Conservation (phyloP, 2,329 filamentous ascomycete genomes). For the Botrytis porri region DNA sequence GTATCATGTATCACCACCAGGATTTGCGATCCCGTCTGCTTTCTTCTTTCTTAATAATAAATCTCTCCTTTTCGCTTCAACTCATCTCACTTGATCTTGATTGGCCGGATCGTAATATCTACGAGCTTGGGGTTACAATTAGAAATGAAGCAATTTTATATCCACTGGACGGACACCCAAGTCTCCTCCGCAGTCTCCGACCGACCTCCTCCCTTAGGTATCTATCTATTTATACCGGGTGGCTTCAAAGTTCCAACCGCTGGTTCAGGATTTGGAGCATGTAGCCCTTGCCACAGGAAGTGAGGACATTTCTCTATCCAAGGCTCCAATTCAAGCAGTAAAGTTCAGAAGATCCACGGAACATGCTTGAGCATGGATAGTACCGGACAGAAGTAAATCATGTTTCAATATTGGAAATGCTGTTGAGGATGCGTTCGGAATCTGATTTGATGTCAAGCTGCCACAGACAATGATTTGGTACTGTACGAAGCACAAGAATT, state of each 20-base stretch:
- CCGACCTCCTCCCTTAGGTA: background rate
- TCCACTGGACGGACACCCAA: background rate
- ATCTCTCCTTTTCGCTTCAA: background rate
- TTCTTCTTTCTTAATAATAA: background rate
- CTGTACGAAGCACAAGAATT: background rate
- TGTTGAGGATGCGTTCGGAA: background rate
- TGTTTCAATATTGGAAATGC: constrained; percentile 2
- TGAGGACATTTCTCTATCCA: background rate
- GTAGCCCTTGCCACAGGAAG: constrained; percentile 6
- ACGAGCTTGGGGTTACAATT: background rate
- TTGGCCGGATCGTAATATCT: background rate
- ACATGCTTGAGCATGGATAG: background rate
- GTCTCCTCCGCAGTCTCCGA: background rate
- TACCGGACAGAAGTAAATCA: background rate
- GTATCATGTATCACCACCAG: background rate
- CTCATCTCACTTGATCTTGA: background rate
- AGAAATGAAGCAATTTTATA: constrained; percentile 18
- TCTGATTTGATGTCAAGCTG: background rate
- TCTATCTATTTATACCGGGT: background rate
- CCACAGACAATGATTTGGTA: background rate
- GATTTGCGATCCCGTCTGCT: background rate
- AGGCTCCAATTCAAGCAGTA: background rate
- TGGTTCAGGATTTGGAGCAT: background rate
- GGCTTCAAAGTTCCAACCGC: background rate
- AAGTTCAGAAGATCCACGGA: background rate